Conservation (phyloP, 2,329 filamentous ascomycete genomes). For the Fulvia fulva region DNA sequence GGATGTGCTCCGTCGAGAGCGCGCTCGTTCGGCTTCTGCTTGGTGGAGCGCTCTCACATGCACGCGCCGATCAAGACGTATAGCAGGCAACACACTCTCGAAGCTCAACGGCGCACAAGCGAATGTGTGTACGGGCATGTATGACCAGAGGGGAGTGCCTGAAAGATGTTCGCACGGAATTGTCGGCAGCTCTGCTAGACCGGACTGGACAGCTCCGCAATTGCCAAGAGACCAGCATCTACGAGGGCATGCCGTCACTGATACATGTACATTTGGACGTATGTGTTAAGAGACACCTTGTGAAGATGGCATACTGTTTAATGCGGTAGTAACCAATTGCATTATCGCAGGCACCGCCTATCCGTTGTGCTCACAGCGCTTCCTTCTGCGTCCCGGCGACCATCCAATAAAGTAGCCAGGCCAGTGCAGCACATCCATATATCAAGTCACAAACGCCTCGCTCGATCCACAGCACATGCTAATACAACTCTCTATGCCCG, state of each 20-base stretch:
- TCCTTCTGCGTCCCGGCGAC: not conserved
- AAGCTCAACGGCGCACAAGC: not conserved
- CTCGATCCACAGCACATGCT: not conserved
- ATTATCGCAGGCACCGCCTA: not conserved
- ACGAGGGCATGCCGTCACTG: not conserved
- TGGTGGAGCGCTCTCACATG: not conserved
- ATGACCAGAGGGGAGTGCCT: too few relatives aligned
- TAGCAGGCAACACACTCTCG: not conserved
- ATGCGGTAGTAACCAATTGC: not conserved
- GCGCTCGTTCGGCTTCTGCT: not conserved
- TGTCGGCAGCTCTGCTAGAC: not conserved
- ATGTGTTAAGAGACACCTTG: too few relatives aligned
- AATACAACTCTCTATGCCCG: not conserved
- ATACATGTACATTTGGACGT: too few relatives aligned
- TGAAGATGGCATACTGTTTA: not conserved
- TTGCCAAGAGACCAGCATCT: not conserved
- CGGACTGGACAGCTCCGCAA: not conserved
- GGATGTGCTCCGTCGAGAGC: not conserved
- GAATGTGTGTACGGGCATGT: not conserved
- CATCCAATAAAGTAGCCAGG: not conserved
- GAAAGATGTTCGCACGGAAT: not conserved
- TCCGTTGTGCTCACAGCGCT: not conserved
- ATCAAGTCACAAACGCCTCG: not conserved
- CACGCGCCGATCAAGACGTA: not conserved
- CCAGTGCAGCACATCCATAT: not conserved